Conservation (phyloP, 306 rosid genomes). For the Herpetospermum pedunculosum region DNA sequence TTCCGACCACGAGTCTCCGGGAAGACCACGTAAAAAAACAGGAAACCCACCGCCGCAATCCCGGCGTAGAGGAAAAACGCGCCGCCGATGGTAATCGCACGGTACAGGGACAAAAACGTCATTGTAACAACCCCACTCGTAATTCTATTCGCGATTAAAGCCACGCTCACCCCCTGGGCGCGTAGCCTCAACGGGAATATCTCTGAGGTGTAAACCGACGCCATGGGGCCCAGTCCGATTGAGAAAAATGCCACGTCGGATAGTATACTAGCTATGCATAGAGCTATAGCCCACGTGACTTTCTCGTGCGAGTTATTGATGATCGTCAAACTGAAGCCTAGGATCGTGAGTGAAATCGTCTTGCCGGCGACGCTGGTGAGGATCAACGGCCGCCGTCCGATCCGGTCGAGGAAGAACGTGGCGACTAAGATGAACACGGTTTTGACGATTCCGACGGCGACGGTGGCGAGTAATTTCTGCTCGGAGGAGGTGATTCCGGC, state of each 20-base stretch:
- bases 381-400: conserved; percentile 65
- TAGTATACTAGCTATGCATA: conserved; percentile 28
- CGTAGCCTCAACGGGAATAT: conserved; percentile 65
- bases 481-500: conserved; percentile 36
- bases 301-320: conserved; percentile 12
- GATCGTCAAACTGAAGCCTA: conserved; percentile 36
- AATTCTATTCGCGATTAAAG: conserved; percentile 42
- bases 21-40: conserved; percentile 43
- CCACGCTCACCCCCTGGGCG: conserved; percentile 61
- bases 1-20: conserved; percentile 72
- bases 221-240: conserved; percentile 71
- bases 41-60: conserved; percentile 29
- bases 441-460: conserved; percentile 63
- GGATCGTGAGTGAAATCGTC: conserved; percentile 25
- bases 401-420: conserved; percentile 41
- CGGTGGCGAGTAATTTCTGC: conserved; percentile 32
- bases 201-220: conserved; percentile 56
- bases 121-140: conserved; percentile 59
- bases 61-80: conserved; percentile 51
- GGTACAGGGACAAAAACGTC: conserved; percentile 48
- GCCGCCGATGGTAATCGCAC: conserved; percentile 51
- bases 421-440: conserved; percentile 56
- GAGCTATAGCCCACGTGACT: conserved; percentile 46
- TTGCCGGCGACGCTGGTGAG: conserved; percentile 48
- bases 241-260: conserved; percentile 51